Percentiles rank a stretch among this genome's conserved stretches.
Evolutionary conservation across 306 rosid species (phyloP).

Genomic region (Acacia crassicarpa): DNA sequence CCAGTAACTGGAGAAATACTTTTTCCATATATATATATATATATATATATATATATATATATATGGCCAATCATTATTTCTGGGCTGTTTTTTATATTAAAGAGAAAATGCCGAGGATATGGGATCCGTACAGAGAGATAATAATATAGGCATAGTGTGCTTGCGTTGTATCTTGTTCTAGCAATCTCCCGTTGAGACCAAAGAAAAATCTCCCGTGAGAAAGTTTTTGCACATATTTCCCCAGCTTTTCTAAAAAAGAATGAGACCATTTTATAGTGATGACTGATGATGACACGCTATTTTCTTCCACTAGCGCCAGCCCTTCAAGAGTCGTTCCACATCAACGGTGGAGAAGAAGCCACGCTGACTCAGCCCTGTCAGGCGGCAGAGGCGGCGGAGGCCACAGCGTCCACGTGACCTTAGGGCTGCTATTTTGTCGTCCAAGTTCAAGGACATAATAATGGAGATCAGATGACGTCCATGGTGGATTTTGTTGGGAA

Average conservation of each 20-base stretch:
- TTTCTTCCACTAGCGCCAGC: slow-evolving; percentile 17
- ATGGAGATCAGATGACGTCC: no score
- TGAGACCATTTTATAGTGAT: not conserved
- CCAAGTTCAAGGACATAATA: slow-evolving; percentile 79
- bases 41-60: no score
- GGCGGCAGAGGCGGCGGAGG: not conserved
- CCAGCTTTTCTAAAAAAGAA: slow-evolving; percentile 35
- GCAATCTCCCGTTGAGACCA: slow-evolving; percentile 29
- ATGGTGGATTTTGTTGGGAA: no score
- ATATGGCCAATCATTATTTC: not conserved
- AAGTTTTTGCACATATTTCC: slow-evolving; percentile 58
- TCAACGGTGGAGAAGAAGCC: not conserved
- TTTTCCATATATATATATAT: no score
- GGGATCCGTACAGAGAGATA: not conserved
- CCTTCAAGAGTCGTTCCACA: slow-evolving; percentile 5
- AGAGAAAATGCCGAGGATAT: not conserved
- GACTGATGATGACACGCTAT: no score
- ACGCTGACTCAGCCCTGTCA: slow-evolving; percentile 17
- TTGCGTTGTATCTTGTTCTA: not conserved
- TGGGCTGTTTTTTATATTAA: no score
- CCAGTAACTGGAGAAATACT: no score
- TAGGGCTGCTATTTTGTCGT: slow-evolving; percentile 66
- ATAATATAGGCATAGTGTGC: not conserved
- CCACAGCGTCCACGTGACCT: slow-evolving; percentile 48
- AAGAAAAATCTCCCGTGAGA: no score